Percentiles rank a stretch among this genome's conserved stretches.
Conservation (phyloP, 1,284 basidiomycete species). For the Trichosporon sp. region DNA sequence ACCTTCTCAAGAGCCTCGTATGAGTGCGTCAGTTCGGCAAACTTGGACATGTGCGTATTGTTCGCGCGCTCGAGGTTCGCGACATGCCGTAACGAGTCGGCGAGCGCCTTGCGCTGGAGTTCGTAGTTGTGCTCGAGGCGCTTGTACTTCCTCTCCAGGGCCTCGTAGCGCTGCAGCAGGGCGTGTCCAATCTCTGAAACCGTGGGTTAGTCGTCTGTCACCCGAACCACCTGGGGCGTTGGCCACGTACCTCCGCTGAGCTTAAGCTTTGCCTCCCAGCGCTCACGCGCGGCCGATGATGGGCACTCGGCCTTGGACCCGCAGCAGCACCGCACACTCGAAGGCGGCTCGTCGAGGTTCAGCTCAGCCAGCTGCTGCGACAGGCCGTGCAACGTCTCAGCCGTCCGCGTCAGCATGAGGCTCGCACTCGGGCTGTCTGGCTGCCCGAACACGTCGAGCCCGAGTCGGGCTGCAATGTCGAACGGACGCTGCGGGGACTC, state of each 20-base stretch:
- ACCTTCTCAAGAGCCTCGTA: constrained; percentile 57
- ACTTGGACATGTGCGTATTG: constrained; percentile 47
- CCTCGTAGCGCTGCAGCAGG: constrained; percentile 80
- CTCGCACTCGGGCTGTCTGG: constrained; percentile 43
- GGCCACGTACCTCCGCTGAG: constrained; percentile 74
- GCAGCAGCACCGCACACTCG: constrained; percentile 39
- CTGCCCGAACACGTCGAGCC: constrained; percentile 10
- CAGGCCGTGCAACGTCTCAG: constrained; percentile 50
- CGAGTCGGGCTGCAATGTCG: not conserved
- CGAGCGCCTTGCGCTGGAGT: constrained; percentile 47
- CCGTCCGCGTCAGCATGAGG: constrained; percentile 43
- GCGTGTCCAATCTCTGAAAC: constrained; percentile 84
- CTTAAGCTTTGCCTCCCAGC: constrained; percentile 72
- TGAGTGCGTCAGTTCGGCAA: constrained; percentile 46
- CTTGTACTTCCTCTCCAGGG: constrained; percentile 72
- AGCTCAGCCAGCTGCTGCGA: constrained; percentile 43
- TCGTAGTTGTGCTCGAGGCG: constrained; percentile 48
- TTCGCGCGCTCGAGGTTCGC: constrained; percentile 54
- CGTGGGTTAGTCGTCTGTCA: constrained; percentile 23
- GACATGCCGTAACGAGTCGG: constrained; percentile 46
- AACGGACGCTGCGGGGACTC: not conserved
- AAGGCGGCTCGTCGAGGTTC: constrained; percentile 29
- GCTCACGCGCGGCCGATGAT: constrained; percentile 65
- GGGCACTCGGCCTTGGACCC: constrained; percentile 33
- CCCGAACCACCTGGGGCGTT: not conserved